A percentile compares a stretch with the other conserved stretches of the same genome.
Evolutionary conservation across 148 eudicot genomes (phyloP).

Genomic region (Talinum fruticosum): DNA sequence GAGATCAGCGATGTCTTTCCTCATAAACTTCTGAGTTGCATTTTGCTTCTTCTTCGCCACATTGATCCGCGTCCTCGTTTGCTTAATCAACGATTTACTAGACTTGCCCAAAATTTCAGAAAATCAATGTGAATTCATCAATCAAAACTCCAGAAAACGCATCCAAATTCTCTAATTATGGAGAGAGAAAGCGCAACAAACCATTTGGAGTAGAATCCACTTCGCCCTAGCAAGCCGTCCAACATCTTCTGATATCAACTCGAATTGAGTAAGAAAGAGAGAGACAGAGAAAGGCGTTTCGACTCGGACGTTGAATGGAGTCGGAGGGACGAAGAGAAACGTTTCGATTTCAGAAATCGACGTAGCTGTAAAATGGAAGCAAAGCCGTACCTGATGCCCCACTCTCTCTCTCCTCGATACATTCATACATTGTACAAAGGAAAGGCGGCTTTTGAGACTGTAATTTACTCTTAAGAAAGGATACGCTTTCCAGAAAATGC

Average conservation of each 20-base stretch:
- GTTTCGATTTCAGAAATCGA: not conserved
- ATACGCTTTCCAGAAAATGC: not conserved
- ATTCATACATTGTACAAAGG: no score
- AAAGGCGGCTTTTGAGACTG: slow-evolving; percentile 12
- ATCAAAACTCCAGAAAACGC: not conserved
- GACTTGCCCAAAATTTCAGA: not conserved
- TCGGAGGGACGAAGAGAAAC: not conserved
- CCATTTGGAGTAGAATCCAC: slow-evolving; percentile 65
- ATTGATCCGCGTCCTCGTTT: slow-evolving; percentile 61
- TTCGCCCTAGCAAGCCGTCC: slow-evolving; percentile 55
- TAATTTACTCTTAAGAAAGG: not conserved
- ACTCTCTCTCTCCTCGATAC: not conserved
- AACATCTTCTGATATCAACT: slow-evolving; percentile 40
- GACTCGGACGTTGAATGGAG: not conserved
- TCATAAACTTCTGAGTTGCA: slow-evolving; percentile 85
- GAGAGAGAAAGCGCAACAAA: slow-evolving; percentile 14
- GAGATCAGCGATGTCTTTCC: slow-evolving; percentile 75
- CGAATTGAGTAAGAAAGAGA: not conserved
- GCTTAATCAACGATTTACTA: slow-evolving; percentile 53
- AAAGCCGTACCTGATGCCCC: not conserved
- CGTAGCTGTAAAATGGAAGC: slow-evolving; percentile 4
- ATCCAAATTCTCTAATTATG: not conserved
- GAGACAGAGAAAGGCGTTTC: not conserved
- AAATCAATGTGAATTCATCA: not conserved
- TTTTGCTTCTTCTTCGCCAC: slow-evolving; percentile 56